Conservation (phyloP, 768 basidiomycete genomes). For the Sarcodon aspratus region DNA sequence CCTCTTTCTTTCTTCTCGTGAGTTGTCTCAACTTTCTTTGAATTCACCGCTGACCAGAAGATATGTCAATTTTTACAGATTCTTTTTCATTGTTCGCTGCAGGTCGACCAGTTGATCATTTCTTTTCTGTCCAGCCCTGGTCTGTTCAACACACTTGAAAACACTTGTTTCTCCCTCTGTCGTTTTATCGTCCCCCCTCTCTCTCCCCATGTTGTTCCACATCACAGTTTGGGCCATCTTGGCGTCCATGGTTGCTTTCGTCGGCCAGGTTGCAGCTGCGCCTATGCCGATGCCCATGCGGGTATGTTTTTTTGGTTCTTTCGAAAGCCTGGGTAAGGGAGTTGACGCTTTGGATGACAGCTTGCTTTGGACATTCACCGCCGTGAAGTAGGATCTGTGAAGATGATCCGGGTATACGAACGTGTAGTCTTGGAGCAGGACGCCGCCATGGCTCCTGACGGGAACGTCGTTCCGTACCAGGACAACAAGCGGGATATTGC, state of each 20-base stretch:
- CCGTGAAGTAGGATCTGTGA: conserved; percentile 22
- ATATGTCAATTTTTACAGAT: conserved; percentile 3
- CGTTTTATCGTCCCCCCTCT: conserved; percentile 8
- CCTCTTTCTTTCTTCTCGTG: conserved; percentile 11
- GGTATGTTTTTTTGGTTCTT: conserved; percentile 18
- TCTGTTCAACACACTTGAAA: conserved; percentile 6
- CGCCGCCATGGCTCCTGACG: conserved; percentile 18
- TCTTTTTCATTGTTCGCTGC: conserved; percentile 9
- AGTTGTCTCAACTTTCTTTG: conserved; percentile 9
- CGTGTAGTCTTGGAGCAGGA: conserved; percentile 17
- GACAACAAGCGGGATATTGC: conserved; percentile 13
- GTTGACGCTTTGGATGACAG: neutral
- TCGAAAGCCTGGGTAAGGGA: neutral
- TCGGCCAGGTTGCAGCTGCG: conserved; percentile 28
- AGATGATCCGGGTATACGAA: conserved; percentile 32
- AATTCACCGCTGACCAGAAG: conserved; percentile 1
- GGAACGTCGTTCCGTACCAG: conserved; percentile 18
- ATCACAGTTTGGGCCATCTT: conserved; percentile 26
- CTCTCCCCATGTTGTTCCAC: conserved; percentile 32
- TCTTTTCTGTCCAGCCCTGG: conserved; percentile 5
- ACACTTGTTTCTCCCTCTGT: conserved; percentile 11
- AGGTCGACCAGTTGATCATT: conserved; percentile 21
- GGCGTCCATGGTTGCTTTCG: conserved; percentile 29
- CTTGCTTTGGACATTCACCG: conserved; percentile 8
- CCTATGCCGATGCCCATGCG: conserved; percentile 30